Evolutionary conservation across 2,329 filamentous ascomycete genomes (phyloP).

Genomic region (Hypoxylon sp.): DNA sequence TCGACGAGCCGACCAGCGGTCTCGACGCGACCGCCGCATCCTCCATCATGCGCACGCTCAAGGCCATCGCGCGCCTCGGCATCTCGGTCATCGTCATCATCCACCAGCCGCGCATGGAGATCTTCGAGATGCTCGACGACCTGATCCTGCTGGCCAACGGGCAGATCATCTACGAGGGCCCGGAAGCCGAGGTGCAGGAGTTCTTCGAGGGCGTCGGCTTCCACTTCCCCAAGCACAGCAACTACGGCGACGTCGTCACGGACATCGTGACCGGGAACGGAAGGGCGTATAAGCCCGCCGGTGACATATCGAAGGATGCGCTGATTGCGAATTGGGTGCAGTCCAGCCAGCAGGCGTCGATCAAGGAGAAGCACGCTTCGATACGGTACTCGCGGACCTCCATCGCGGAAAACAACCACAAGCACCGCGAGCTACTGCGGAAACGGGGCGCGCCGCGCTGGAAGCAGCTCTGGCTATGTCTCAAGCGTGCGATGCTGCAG

Average conservation of each 20-base stretch:
- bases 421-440: slow-evolving; percentile 62
- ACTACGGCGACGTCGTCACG: slow-evolving; percentile 71
- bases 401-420: slow-evolving; percentile 56
- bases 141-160: slow-evolving; percentile 70
- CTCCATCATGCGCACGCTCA: slow-evolving; percentile 69
- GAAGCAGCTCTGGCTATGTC: slow-evolving; percentile 68
- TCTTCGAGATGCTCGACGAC: slow-evolving; percentile 70
- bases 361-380: slow-evolving; percentile 47
- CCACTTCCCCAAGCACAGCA: slow-evolving; percentile 64
- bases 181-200: slow-evolving; percentile 58
- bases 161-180: slow-evolving; percentile 68
- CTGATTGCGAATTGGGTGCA: slow-evolving; percentile 65
- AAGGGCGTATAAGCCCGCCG: slow-evolving; percentile 62
- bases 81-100: slow-evolving; percentile 72
- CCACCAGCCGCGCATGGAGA: slow-evolving; percentile 72
- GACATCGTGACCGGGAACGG: slow-evolving; percentile 74
- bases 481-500: slow-evolving; percentile 67
- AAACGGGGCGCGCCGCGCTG: slow-evolving; percentile 64
- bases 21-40: slow-evolving; percentile 69
- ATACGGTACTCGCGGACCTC: slow-evolving; percentile 54
- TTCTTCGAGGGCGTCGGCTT: slow-evolving; percentile 70
- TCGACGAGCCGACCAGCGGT: slow-evolving; percentile 68
- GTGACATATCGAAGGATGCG: slow-evolving; percentile 63
- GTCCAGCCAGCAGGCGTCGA: slow-evolving; percentile 49
- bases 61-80: slow-evolving; percentile 67